phyloP scores from a whole-genome alignment of 441 rosid species.

The Euphorbia corollata region DNA sequence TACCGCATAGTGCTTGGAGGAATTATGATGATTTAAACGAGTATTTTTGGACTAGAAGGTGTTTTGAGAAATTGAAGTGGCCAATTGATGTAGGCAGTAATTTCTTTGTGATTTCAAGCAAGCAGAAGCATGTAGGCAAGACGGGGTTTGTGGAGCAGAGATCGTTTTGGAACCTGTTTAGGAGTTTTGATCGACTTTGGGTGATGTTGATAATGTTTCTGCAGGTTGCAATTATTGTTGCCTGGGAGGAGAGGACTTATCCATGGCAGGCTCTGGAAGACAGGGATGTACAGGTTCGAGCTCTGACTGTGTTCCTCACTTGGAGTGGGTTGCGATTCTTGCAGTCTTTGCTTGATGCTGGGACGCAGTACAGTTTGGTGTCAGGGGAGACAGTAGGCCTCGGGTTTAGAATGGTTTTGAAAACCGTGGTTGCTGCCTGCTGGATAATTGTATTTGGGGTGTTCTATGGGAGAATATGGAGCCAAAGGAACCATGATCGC shows the following conservation, averaged over 20 bases:
- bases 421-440: constrained; percentile 44
- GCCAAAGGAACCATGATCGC: constrained; percentile 42
- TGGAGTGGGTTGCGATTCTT: constrained; percentile 78
- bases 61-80: constrained; percentile 77
- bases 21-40: constrained; percentile 85
- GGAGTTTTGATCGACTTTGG: constrained; percentile 89
- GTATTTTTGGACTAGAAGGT: constrained; percentile 79
- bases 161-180: constrained; percentile 64
- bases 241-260: constrained; percentile 50
- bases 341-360: constrained; percentile 70
- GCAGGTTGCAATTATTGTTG: constrained; percentile 72
- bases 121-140: constrained; percentile 59
- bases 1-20: constrained; percentile 72
- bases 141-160: constrained; percentile 90
- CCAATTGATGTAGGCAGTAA: constrained; percentile 66
- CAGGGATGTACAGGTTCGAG: constrained; percentile 52
- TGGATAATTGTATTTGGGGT: constrained; percentile 61
- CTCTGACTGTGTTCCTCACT: constrained; percentile 62
- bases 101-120: constrained; percentile 45
- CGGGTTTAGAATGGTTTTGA: constrained; percentile 68
- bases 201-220: constrained; percentile 71
- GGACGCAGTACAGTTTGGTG: constrained; percentile 49
- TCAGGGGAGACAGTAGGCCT: constrained; percentile 64
- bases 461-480: constrained; percentile 62
- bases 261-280: constrained; percentile 56